phyloP scores from a whole-genome alignment of 2,329 filamentous ascomycete genomes.

The Cladorrhinum sp. region DNA sequence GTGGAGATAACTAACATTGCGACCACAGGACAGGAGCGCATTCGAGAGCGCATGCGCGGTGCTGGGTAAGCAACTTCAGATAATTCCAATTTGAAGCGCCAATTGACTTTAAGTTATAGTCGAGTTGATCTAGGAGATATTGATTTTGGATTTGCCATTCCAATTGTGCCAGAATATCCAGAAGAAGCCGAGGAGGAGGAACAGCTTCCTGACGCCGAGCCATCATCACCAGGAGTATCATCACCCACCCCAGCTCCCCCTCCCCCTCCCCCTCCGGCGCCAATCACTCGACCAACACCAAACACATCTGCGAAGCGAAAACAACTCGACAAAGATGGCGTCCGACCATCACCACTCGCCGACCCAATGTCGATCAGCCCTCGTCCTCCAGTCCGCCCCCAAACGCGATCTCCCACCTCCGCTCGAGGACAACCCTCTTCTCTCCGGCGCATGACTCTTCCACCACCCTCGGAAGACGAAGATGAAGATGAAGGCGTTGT shows the following conservation, averaged over 20 bases:
- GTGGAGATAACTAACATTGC: background rate
- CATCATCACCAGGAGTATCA: background rate
- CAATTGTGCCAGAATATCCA: constrained; percentile 26
- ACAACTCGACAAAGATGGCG: constrained; percentile 11
- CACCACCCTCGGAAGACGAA: constrained; percentile 5
- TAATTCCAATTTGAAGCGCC: background rate
- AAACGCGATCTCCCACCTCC: constrained; percentile 7
- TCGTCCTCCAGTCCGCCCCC: background rate
- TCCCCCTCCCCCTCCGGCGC: constrained; percentile 23
- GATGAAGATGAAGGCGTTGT: constrained; percentile 5
- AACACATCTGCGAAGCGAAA: constrained; percentile 47
- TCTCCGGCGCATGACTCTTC: constrained; percentile 2
- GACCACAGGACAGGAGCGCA: constrained; percentile 51
- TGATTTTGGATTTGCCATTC: constrained; percentile 53
- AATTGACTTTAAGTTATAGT: constrained; percentile 32
- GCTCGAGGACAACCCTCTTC: constrained; percentile 1
- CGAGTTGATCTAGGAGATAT: constrained; percentile 58
- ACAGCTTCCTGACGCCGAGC: constrained; percentile 14
- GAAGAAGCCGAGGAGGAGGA: constrained; percentile 17
- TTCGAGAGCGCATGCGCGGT: constrained; percentile 63
- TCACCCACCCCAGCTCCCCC: constrained; percentile 16
- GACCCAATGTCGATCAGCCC: constrained; percentile 20
- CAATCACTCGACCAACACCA: constrained; percentile 34
- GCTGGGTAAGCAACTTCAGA: constrained; percentile 49
- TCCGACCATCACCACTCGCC: constrained; percentile 2